Conservation (phyloP, 23 red algal genomes). For the Cyanidioschyzon merolae region DNA sequence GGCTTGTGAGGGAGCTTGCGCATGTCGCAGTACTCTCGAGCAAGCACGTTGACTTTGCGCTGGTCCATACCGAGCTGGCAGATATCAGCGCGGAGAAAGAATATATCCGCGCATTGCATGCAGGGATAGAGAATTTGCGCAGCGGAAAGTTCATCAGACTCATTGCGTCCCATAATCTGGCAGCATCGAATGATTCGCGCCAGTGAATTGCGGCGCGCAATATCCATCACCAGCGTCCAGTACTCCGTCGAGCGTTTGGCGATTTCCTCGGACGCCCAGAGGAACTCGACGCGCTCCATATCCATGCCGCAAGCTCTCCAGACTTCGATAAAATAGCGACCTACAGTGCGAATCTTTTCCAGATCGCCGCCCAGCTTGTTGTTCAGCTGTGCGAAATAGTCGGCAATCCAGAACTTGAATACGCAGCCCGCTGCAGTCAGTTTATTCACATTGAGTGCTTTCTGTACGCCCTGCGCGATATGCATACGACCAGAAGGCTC, state of each 20-base stretch:
- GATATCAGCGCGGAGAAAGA: slow-evolving; percentile 93
- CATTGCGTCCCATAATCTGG: slow-evolving; percentile 90
- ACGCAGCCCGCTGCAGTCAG: slow-evolving; percentile 72
- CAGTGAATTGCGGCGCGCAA: slow-evolving; percentile 65
- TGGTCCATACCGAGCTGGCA: slow-evolving; percentile 99
- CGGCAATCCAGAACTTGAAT: slow-evolving; percentile 93
- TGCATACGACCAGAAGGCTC: slow-evolving; percentile 95
- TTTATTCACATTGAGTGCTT: slow-evolving; percentile 93
- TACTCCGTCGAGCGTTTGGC: slow-evolving; percentile 77
- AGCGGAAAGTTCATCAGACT: slow-evolving; percentile 83
- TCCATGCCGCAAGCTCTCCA: slow-evolving; percentile 98
- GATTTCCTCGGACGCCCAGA: slow-evolving; percentile 98
- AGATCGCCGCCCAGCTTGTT: slow-evolving; percentile 93
- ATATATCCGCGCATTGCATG: slow-evolving; percentile 99
- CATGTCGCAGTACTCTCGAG: slow-evolving; percentile 92
- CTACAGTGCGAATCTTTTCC: slow-evolving; percentile 91
- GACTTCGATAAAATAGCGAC: slow-evolving; percentile 91
- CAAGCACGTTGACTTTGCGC: slow-evolving; percentile 97
- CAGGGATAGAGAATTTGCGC: slow-evolving; percentile 99
- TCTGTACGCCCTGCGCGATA: slow-evolving; percentile 90
- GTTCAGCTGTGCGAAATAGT: slow-evolving; percentile 98
- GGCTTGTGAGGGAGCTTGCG: slow-evolving; percentile 92
- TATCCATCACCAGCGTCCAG: slow-evolving; percentile 91
- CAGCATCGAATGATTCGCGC: slow-evolving; percentile 79
- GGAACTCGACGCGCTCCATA: slow-evolving; percentile 81